These are phyloP conservation scores for Arabidopsis arenosa DNA, from an alignment of 345 rosid species.

Conservation along the genomic window DNA sequence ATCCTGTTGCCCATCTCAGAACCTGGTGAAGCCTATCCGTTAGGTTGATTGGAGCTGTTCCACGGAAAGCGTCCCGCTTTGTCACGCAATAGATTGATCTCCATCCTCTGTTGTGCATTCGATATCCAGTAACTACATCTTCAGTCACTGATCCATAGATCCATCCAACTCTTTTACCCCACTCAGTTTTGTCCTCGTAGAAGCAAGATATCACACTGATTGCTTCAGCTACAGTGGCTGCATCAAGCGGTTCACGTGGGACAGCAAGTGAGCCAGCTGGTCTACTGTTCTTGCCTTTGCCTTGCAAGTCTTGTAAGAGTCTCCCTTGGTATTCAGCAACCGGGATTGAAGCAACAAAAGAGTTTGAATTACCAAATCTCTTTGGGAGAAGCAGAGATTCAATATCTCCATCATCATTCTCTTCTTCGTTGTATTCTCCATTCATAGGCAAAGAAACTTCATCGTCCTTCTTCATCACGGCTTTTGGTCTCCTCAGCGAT, in stretches of 20 bases:
- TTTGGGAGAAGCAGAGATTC: slow-evolving; percentile 71
- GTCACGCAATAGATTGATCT: slow-evolving; percentile 79
- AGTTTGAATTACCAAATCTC: slow-evolving; percentile 71
- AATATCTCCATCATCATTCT: slow-evolving; percentile 69
- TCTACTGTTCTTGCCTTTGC: slow-evolving; percentile 61
- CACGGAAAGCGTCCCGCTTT: slow-evolving; percentile 76
- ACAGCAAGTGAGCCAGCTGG: slow-evolving; percentile 81
- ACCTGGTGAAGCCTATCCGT: slow-evolving; percentile 83
- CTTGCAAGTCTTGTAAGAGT: slow-evolving; percentile 69
- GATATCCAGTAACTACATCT: slow-evolving; percentile 80
- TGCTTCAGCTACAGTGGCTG: slow-evolving; percentile 83
- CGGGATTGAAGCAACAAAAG: slow-evolving; percentile 70
- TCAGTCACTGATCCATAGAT: slow-evolving; percentile 85
- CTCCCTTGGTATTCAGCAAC: slow-evolving; percentile 84
- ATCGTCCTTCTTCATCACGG: slow-evolving; percentile 54
- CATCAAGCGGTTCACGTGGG: slow-evolving; percentile 85
- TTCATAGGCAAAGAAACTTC: slow-evolving; percentile 54
- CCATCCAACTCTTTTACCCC: slow-evolving; percentile 89
- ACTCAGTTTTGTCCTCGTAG: slow-evolving; percentile 81
- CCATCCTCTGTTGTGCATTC: slow-evolving; percentile 92
- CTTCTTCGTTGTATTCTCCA: slow-evolving; percentile 54
- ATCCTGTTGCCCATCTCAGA: slow-evolving; percentile 89
- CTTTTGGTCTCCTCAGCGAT: slow-evolving; percentile 57
- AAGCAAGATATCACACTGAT: slow-evolving; percentile 79
- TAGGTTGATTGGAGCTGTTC: slow-evolving; percentile 79